These are phyloP conservation scores for Tuber aestivum DNA, from an alignment of 495 filamentous ascomycete species.

Conservation along the genomic window DNA sequence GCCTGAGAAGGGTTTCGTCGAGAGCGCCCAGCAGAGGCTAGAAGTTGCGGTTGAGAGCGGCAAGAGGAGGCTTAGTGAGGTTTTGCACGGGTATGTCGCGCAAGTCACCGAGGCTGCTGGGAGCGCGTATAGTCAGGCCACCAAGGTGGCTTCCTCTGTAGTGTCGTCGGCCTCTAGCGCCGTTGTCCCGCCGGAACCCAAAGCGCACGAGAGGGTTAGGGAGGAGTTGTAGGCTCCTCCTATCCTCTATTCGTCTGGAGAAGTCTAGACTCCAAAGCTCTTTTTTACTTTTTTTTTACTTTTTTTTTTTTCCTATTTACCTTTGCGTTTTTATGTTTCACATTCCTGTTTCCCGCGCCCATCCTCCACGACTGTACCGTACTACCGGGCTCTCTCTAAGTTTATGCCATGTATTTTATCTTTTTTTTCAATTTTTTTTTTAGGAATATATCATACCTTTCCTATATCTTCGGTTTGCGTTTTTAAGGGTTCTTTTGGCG, in stretches of 20 bases:
- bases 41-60: constrained; percentile 44
- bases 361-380: not conserved
- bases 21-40: constrained; percentile 39
- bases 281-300: no score
- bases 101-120: constrained; percentile 40
- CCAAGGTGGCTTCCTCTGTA: constrained; percentile 44
- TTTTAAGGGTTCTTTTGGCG: not conserved
- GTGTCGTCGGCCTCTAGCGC: constrained; percentile 45
- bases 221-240: constrained; percentile 23
- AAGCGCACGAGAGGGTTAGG: constrained; percentile 19
- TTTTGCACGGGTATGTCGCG: constrained; percentile 49
- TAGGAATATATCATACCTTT: no score
- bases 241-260: not conserved
- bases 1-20: constrained; percentile 51
- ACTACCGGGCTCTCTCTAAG: not conserved
- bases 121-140: constrained; percentile 3
- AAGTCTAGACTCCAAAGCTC: not conserved
- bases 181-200: constrained; percentile 43
- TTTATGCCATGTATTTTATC: not conserved
- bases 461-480: not conserved
- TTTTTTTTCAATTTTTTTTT: not conserved
- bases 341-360: not conserved
- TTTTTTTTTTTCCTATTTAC: not conserved
- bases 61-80: constrained; percentile 49
- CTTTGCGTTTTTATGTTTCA: not conserved